These are phyloP conservation scores for Danielozyma ontarioensis DNA, from an alignment of 805 yeast genomes.

Conservation along the genomic window DNA sequence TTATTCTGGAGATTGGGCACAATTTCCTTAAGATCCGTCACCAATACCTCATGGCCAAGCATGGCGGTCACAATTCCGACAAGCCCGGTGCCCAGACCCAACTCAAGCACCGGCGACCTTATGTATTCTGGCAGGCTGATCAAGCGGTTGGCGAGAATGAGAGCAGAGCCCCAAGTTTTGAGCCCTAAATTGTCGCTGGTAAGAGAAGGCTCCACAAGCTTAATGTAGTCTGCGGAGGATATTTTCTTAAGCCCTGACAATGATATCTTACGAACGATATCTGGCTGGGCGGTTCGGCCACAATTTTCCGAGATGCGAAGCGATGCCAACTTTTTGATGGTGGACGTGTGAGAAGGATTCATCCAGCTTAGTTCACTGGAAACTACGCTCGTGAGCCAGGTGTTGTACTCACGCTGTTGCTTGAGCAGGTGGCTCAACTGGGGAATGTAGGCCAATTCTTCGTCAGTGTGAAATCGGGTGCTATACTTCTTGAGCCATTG, in stretches of 20 bases:
- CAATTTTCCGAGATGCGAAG: slow-evolving; percentile 71
- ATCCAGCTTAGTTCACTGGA: slow-evolving; percentile 49
- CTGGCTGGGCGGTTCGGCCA: slow-evolving; percentile 81
- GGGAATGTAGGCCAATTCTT: slow-evolving; percentile 21
- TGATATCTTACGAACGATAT: slow-evolving; percentile 54
- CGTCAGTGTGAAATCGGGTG: slow-evolving; percentile 21
- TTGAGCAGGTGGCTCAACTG: slow-evolving; percentile 21
- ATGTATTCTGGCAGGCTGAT: slow-evolving; percentile 16
- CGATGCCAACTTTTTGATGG: slow-evolving; percentile 53
- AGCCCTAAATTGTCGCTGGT: slow-evolving; percentile 85
- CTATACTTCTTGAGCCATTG: slow-evolving; percentile 41
- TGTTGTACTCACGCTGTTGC: slow-evolving; percentile 30
- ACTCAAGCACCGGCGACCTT: slow-evolving; percentile 47
- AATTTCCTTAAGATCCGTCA: slow-evolving; percentile 82
- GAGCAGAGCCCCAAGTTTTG: slow-evolving; percentile 95
- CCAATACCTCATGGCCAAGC: slow-evolving; percentile 43
- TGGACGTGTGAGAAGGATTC: slow-evolving; percentile 23
- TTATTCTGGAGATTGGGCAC: slow-evolving; percentile 63
- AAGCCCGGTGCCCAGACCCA: slow-evolving; percentile 96
- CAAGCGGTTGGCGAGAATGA: slow-evolving; percentile 58
- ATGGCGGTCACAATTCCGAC: slow-evolving; percentile 68
- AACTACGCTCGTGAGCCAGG: slow-evolving; percentile 45
- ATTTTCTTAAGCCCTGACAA: slow-evolving; percentile 20
- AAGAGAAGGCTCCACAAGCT: slow-evolving; percentile 74
- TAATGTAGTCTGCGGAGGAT: slow-evolving; percentile 26